Percentiles rank a stretch among this genome's conserved stretches.
Conservation (phyloP, 2,329 filamentous ascomycete genomes). For the Epichloe gansuensis region DNA sequence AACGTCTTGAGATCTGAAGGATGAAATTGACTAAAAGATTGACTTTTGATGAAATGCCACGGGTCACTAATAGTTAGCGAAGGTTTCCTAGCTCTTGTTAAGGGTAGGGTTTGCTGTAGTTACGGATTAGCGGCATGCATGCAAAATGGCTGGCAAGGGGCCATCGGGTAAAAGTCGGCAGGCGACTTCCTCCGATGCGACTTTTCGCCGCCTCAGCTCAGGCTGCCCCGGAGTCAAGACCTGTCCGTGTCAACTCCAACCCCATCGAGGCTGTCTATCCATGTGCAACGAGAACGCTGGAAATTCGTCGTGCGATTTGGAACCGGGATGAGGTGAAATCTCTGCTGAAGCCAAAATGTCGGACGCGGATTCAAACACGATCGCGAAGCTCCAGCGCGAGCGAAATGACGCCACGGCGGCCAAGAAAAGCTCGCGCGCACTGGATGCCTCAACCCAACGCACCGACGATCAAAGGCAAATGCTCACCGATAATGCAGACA, state of each 20-base stretch:
- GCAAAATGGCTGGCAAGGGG: neutral
- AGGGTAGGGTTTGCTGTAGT: neutral
- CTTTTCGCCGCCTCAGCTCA: constrained; percentile 21
- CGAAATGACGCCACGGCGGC: constrained; percentile 68
- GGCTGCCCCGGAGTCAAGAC: neutral
- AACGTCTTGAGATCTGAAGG: too few relatives aligned
- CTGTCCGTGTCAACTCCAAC: constrained; percentile 10
- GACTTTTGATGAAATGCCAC: too few relatives aligned
- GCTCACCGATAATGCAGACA: constrained; percentile 81
- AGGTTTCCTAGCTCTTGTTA: neutral
- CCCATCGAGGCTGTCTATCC: constrained; percentile 16
- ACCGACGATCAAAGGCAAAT: constrained; percentile 85
- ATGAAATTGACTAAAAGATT: too few relatives aligned
- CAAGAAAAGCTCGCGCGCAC: constrained; percentile 72
- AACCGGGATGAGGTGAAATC: constrained; percentile 30
- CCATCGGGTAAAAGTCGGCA: constrained; percentile 22
- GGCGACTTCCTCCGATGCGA: constrained; percentile 3
- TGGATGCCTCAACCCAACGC: constrained; percentile 69
- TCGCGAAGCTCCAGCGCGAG: constrained; percentile 83
- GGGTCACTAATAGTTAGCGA: neutral
- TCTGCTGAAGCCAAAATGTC: constrained; percentile 41
- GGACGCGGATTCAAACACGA: constrained; percentile 76
- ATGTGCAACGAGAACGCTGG: constrained; percentile 25
- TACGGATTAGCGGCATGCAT: neutral
- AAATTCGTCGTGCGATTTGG: constrained; percentile 24